phyloP scores from a whole-genome alignment of 2,329 filamentous ascomycete genomes.

The Gremmenia infestans region DNA sequence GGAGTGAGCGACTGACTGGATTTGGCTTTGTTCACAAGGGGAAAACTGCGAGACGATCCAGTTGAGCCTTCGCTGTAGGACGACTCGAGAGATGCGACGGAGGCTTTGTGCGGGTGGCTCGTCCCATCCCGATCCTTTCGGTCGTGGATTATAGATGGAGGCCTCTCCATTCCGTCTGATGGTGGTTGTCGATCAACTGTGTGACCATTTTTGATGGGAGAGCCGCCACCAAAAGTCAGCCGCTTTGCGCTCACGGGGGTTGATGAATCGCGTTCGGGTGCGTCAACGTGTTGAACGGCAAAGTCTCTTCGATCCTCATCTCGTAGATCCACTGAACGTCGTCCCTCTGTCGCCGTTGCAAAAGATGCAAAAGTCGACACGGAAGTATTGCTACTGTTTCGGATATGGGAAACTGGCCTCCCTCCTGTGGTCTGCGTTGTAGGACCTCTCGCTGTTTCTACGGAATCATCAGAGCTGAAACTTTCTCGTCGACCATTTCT shows the following conservation, averaged over 20 bases:
- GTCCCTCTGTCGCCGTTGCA: constrained; percentile 56
- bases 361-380: constrained; percentile 58
- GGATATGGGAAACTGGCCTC: constrained; percentile 34
- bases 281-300: constrained; percentile 33
- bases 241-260: constrained; percentile 23
- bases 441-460: constrained; percentile 55
- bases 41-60: constrained; percentile 58
- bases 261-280: constrained; percentile 1
- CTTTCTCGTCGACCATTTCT: constrained; percentile 44
- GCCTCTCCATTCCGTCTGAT: constrained; percentile 8
- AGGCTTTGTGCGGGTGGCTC: constrained; percentile 44
- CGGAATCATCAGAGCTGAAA: constrained; percentile 54
- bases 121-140: constrained; percentile 11
- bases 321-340: constrained; percentile 29
- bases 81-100: constrained; percentile 47
- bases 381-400: constrained; percentile 54
- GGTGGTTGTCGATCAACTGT: constrained; percentile 6
- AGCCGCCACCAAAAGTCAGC: constrained; percentile 25
- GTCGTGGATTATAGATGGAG: constrained; percentile 16
- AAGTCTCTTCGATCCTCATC: constrained; percentile 37
- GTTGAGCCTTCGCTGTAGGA: constrained; percentile 37
- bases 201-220: constrained; percentile 6
- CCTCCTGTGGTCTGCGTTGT: constrained; percentile 13
- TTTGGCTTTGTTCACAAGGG: constrained; percentile 50
- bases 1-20: constrained; percentile 10